Base-by-base conservation (phyloP, 441 rosid genomes). In the Pelargonium cotyledonis region DNA sequence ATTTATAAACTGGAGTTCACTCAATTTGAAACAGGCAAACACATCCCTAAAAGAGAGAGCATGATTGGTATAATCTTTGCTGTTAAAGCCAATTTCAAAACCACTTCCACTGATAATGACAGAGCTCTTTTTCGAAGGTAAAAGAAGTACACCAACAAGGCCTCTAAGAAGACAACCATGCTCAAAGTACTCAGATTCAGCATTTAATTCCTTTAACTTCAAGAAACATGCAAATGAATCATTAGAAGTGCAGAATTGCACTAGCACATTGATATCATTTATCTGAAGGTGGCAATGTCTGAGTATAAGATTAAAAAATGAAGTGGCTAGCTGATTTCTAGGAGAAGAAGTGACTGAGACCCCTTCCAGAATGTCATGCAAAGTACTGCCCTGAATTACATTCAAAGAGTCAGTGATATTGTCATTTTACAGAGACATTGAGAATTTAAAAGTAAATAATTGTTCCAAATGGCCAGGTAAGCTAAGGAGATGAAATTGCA, bases 321-420 rank as follows among this genome's bases (percentile, higher is more conserved):
- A 83, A 68, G 76, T 81, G 73, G 78, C 79, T 35, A 85, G 76
- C 75, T 78, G 68, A 68, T 71, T 81, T 72, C 80, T 84, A 73
- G 79, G 76, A 31, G 83, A 69, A 69, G 71, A 70, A 12, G 72
- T 75, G 57, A 47, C 75, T 69, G 84, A 69, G 67, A 91, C 71
- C 74, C 80, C 83, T 73, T 81, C 86, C 79, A 94, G 80, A 70
- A 85, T 76, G 44, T 79, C 88, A 74, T 91, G 99, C 73, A 91
- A 79, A 72, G 81, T 72, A 71, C 81, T 73, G 58, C 97, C 99
- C 97, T 89, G 88, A 66, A 60, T 70, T 40, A 55, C 64, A 66
- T 5, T 62, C 38, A 71, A 73, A 43, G 43, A 41, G 71, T 65
- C 21, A 43, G 62, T 44, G 21, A 53, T 23, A 63, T 53, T 14